phyloP scores from a whole-genome alignment of 2,329 filamentous ascomycete genomes.

The Thermochaetoides dissita region DNA sequence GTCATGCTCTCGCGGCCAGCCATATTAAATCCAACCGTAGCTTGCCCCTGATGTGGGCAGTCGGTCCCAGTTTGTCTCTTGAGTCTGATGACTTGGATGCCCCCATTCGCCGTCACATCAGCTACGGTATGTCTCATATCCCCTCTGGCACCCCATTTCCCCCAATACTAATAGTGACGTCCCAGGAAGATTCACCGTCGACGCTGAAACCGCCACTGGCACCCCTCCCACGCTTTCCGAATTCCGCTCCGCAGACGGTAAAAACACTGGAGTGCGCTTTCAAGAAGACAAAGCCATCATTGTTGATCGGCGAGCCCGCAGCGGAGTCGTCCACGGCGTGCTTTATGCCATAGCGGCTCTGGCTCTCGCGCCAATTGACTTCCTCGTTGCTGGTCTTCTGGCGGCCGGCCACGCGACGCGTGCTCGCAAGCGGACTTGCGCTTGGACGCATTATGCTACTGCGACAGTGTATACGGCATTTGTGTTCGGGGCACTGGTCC shows the following conservation, averaged over 20 bases:
- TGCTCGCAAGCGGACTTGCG: conserved; percentile 7
- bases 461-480: conserved; percentile 11
- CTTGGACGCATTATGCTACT: conserved; percentile 10
- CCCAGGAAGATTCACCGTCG: conserved; percentile 11
- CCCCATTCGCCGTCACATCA: conserved; percentile 13
- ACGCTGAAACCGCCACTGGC: conserved; percentile 11
- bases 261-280: too few relatives aligned
- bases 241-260: too few relatives aligned
- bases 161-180: too few relatives aligned
- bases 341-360: conserved; percentile 14
- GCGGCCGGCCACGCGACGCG: conserved; percentile 6
- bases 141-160: background rate
- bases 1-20: conserved; percentile 7
- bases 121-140: conserved; percentile 10
- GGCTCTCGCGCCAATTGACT: conserved; percentile 15
- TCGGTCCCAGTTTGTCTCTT: conserved; percentile 11
- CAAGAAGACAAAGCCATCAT: too few relatives aligned
- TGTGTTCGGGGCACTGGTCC: conserved; percentile 14
- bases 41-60: conserved; percentile 16
- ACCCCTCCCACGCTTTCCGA: background rate
- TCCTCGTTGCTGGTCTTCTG: conserved; percentile 10
- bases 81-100: conserved; percentile 11
- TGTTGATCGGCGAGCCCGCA: too few relatives aligned
- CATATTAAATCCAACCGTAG: conserved; percentile 1
- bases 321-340: conserved; percentile 14